Percentiles rank a stretch among this genome's conserved stretches.
phyloP scores from a whole-genome alignment of 2,329 filamentous ascomycete genomes.

The Colletotrichum phormii region DNA sequence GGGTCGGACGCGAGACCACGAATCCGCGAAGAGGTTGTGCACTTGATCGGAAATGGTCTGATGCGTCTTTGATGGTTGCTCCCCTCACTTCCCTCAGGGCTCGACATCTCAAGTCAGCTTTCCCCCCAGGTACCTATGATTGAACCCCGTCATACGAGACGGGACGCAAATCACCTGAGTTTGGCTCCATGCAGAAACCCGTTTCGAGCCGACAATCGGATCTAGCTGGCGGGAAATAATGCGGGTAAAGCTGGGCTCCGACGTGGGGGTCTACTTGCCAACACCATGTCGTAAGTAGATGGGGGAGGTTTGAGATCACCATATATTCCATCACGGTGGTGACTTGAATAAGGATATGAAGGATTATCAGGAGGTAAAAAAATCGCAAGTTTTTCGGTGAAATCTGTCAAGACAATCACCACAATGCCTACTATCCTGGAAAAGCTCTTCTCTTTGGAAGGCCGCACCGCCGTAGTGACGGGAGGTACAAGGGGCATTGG shows the following conservation, averaged over 20 bases:
- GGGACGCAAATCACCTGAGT: slow-evolving; percentile 17
- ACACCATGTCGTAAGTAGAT: neutral
- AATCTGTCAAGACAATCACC: neutral
- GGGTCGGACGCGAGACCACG: slow-evolving; percentile 1
- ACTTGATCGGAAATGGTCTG: neutral
- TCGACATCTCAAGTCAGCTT: neutral
- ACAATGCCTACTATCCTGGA: slow-evolving; percentile 36
- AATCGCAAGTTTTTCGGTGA: neutral
- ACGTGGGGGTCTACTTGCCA: slow-evolving; percentile 13
- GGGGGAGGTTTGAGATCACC: neutral
- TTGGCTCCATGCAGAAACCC: slow-evolving; percentile 13
- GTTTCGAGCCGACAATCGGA: slow-evolving; percentile 13
- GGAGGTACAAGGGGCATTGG: slow-evolving; percentile 41
- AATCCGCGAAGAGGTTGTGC: neutral
- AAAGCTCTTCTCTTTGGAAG: slow-evolving; percentile 39
- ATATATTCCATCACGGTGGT: neutral
- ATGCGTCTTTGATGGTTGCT: neutral
- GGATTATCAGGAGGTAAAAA: neutral
- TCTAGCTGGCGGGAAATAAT: neutral
- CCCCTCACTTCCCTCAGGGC: neutral
- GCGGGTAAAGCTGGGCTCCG: neutral
- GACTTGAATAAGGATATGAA: slow-evolving; percentile 8
- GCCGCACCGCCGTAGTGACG: slow-evolving; percentile 39
- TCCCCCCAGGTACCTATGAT: slow-evolving; percentile 10
- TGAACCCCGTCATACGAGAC: neutral